Conservation (phyloP, 2,329 filamentous ascomycete species). For the Hyphodiscus sp. region DNA sequence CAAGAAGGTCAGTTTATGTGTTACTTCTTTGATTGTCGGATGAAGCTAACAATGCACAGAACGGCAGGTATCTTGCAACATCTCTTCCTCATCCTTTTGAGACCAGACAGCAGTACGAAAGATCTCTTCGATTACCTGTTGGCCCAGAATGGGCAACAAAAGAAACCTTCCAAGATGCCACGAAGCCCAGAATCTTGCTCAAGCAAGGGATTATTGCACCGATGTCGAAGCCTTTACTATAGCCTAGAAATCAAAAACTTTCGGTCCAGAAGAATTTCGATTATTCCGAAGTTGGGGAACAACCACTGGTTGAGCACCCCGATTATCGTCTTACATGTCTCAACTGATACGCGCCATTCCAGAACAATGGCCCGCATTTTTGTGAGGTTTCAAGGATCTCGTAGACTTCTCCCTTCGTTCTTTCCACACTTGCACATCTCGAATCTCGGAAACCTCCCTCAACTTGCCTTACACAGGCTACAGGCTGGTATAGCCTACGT, state of each 20-base stretch:
- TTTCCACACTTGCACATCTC: too few relatives aligned
- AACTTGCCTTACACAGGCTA: too few relatives aligned
- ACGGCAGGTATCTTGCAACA: slow-evolving; percentile 78
- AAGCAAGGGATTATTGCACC: slow-evolving; percentile 88
- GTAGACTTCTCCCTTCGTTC: too few relatives aligned
- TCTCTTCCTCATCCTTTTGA: slow-evolving; percentile 87
- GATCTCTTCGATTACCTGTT: slow-evolving; percentile 76
- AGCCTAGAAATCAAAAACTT: slow-evolving; percentile 2
- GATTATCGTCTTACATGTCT: neutral
- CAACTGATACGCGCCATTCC: too few relatives aligned
- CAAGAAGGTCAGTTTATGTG: slow-evolving; percentile 61
- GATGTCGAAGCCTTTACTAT: slow-evolving; percentile 64
- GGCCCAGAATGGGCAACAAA: slow-evolving; percentile 97
- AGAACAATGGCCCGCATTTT: too few relatives aligned
- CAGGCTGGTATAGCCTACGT: too few relatives aligned
- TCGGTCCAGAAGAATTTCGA: neutral
- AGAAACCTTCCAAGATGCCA: slow-evolving; percentile 82
- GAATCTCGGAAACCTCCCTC: too few relatives aligned
- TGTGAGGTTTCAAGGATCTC: too few relatives aligned
- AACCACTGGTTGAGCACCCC: too few relatives aligned
- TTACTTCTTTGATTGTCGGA: neutral
- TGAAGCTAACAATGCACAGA: slow-evolving; percentile 41
- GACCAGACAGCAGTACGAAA: slow-evolving; percentile 81
- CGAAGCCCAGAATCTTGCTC: slow-evolving; percentile 81
- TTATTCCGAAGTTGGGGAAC: neutral